phyloP scores from a whole-genome alignment of 2,329 filamentous ascomycete species.

The Blastomyces gilchristii region DNA sequence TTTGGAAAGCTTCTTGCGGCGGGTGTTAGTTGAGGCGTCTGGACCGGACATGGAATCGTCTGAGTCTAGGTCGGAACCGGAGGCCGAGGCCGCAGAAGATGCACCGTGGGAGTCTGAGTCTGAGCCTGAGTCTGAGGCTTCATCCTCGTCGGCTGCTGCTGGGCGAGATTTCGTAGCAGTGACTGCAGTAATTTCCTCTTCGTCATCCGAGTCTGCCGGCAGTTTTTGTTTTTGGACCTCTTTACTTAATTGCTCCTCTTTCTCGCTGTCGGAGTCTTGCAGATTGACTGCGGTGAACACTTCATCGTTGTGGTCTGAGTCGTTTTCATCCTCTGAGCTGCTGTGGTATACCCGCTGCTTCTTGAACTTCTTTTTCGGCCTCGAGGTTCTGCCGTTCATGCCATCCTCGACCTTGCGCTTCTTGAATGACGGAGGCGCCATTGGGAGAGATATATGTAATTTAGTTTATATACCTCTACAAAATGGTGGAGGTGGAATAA shows the following conservation, averaged over 20 bases:
- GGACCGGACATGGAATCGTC: conserved; percentile 31
- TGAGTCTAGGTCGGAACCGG: conserved; percentile 26
- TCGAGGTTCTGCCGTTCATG: conserved; percentile 43
- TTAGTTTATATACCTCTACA: not conserved
- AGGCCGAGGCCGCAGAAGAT: conserved; percentile 15
- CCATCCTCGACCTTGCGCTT: conserved; percentile 53
- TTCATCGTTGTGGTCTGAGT: conserved; percentile 14
- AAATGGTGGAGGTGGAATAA: not conserved
- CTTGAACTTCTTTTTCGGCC: conserved; percentile 49
- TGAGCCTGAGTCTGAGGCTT: conserved; percentile 14
- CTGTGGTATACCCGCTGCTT: conserved; percentile 56
- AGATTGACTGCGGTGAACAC: conserved; percentile 16
- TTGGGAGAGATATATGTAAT: conserved; percentile 18
- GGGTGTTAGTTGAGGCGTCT: conserved; percentile 27
- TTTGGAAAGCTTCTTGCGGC: conserved; percentile 43
- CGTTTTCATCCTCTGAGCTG: conserved; percentile 45
- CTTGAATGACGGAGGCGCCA: conserved; percentile 34
- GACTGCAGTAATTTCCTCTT: conserved; percentile 14
- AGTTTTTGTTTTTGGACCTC: conserved; percentile 10
- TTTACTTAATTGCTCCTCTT: conserved; percentile 23
- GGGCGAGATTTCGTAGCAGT: conserved; percentile 15
- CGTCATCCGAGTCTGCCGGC: conserved; percentile 17
- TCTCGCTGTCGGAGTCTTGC: conserved; percentile 13
- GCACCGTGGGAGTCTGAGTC: conserved; percentile 16
- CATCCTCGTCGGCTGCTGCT: conserved; percentile 11